Evolutionary conservation across 2,329 filamentous ascomycete genomes (phyloP), one percentile per base, ranked within the genome.

Genomic region (Aschersonia sp.): DNA sequence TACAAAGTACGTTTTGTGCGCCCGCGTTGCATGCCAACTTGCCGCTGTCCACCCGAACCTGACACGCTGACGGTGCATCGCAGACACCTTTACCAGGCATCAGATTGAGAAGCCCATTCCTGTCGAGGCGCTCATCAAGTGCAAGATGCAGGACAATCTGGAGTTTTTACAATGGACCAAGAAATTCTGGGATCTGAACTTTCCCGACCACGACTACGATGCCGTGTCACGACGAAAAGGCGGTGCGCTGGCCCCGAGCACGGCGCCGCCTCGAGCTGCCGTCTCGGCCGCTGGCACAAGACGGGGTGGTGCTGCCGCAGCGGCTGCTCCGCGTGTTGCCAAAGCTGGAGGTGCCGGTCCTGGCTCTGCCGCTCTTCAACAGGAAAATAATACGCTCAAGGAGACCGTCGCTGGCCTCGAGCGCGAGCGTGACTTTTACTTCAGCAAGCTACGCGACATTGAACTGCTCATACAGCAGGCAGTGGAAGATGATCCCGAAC

Each of bases 71-170:
- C 47, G 7, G 39, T 42, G 41, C 48, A 48, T 9, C 43, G 5
- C 58, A 88, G 90, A 88, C 65, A 75, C 77, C 54, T 97, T 97
- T 62, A 74, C 81, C 52, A 85, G 84, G 66, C 89, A 97, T 69
- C 73, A 81, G 54, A 77, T 98, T 70, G 89, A 97, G 59, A 88
- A 88, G 64, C 83, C 84, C 31, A 82, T 98, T 57, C 87, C 87
- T 50, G 87, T 97, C 63, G 81, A 95, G 66, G 73, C 77, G 49
- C 81, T 98, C 50, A 79, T 92, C 59, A 98, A 97, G 68, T 98
- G 92, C 76, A 95, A 95, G 74, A 98, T 98, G 90, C 92, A 98
- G 76, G 92, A 98, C 68, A 98, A 98, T 72, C 84, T 98, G 58
- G 92, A 97, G 63, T 98, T 98, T 66, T 74, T 98, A 51, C 92